These are phyloP conservation scores for Starmerella sp. DNA, from an alignment of 805 yeast genomes.

Conservation along the genomic window DNA sequence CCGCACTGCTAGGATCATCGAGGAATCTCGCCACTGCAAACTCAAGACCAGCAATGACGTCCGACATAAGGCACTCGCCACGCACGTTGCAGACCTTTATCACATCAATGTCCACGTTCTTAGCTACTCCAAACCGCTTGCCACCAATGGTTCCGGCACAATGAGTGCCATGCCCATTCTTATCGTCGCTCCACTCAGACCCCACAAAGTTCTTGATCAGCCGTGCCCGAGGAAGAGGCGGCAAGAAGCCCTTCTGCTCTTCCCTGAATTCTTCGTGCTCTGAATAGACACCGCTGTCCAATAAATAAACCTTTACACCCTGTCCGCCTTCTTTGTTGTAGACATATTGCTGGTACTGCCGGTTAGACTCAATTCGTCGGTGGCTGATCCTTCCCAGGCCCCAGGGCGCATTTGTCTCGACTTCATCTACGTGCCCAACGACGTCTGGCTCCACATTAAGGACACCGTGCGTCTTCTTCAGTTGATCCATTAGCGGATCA, in stretches of 20 bases:
- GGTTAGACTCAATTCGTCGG: conserved; percentile 14
- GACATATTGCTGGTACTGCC: conserved; percentile 34
- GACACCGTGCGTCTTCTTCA: not conserved
- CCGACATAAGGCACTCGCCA: conserved; percentile 52
- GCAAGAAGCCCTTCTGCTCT: conserved; percentile 21
- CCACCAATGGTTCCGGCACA: conserved; percentile 86
- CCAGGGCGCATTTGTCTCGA: conserved; percentile 37
- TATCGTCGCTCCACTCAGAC: conserved; percentile 40
- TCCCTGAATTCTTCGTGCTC: conserved; percentile 35
- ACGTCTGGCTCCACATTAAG: not conserved
- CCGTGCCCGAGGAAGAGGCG: conserved; percentile 28
- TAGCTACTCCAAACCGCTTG: conserved; percentile 70
- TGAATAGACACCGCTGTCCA: conserved; percentile 61
- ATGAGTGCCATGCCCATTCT: conserved; percentile 88
- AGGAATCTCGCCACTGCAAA: conserved; percentile 27
- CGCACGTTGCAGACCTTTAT: conserved; percentile 57
- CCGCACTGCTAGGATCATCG: not conserved
- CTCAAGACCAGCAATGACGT: conserved; percentile 31
- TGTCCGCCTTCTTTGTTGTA: conserved; percentile 36
- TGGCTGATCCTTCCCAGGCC: conserved; percentile 28
- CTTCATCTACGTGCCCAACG: not conserved
- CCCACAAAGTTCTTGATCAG: conserved; percentile 38
- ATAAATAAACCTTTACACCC: conserved; percentile 59
- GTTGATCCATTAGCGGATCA: not conserved
- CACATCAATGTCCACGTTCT: conserved; percentile 50